Percentiles rank a stretch among this genome's conserved stretches.
phyloP scores from a whole-genome alignment of 78 protist species.

The Chrysochromulina parva region DNA sequence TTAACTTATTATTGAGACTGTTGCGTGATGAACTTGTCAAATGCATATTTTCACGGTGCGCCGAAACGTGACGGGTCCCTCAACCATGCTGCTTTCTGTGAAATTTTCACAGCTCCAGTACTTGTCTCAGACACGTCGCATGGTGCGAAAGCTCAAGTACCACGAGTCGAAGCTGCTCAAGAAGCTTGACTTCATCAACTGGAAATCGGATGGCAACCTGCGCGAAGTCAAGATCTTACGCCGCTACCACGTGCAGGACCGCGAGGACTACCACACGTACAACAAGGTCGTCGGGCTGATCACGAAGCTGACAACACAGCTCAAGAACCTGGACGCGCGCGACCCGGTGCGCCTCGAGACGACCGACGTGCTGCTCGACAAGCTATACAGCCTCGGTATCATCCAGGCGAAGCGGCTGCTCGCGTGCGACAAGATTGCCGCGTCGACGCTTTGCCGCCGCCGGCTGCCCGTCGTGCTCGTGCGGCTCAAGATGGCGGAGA shows the following conservation, averaged over 20 bases:
- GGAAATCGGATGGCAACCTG: constrained; percentile 64
- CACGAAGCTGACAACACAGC: constrained; percentile 25
- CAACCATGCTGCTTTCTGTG: too few relatives aligned
- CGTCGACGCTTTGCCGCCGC: constrained; percentile 45
- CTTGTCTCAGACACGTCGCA: not conserved
- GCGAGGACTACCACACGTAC: constrained; percentile 77
- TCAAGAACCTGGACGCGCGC: constrained; percentile 41
- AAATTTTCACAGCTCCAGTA: too few relatives aligned
- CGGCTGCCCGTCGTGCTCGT: constrained; percentile 82
- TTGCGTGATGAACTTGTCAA: too few relatives aligned
- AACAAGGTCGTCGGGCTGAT: not conserved
- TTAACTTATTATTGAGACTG: too few relatives aligned
- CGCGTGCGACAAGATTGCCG: constrained; percentile 30
- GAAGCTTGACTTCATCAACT: constrained; percentile 77
- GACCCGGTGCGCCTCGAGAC: constrained; percentile 63
- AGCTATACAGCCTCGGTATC: constrained; percentile 62
- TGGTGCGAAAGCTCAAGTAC: constrained; percentile 67
- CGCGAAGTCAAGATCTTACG: constrained; percentile 73
- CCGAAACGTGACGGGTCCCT: too few relatives aligned
- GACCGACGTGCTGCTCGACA: constrained; percentile 69
- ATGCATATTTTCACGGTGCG: too few relatives aligned
- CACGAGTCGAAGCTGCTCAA: constrained; percentile 87
- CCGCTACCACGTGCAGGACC: constrained; percentile 57
- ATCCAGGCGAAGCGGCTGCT: not conserved
- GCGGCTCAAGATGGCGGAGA: constrained; percentile 70